These are phyloP conservation scores for Endogone sp. DNA, from an alignment of 192 early-diverging fungal genomes.

Conservation along the genomic window DNA sequence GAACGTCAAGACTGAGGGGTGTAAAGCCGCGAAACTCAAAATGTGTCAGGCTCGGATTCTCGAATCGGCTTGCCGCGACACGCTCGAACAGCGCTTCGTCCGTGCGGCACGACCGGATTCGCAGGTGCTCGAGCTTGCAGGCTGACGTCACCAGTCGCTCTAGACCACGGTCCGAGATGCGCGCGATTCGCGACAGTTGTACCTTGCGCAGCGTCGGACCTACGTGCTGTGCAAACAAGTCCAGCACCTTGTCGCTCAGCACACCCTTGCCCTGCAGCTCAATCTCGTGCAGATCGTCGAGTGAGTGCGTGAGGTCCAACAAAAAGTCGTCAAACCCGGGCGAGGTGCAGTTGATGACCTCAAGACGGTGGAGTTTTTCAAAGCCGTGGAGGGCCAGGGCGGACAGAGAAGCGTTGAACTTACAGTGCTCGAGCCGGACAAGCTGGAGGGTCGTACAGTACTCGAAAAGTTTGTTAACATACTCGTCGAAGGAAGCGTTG, in stretches of 20 bases:
- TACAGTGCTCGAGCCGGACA: not conserved
- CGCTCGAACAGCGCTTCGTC: not conserved
- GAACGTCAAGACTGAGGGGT: not conserved
- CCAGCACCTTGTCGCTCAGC: not conserved
- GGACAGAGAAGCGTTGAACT: not conserved
- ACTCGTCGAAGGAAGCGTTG: not conserved
- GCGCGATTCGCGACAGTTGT: not conserved
- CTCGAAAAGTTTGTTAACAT: not conserved
- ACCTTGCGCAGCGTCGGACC: not conserved
- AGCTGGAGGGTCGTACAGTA: not conserved
- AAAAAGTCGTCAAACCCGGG: not conserved
- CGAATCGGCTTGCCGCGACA: not conserved
- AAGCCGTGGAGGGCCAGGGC: not conserved
- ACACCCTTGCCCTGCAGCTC: not conserved
- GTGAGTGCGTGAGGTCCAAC: not conserved
- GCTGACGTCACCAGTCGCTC: not conserved
- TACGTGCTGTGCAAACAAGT: not conserved
- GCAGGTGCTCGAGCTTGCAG: not conserved
- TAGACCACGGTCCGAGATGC: not conserved
- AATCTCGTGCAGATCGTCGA: not conserved
- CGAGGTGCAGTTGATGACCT: not conserved
- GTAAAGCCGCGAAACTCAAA: not conserved
- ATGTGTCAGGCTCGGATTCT: not conserved
- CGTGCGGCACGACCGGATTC: not conserved
- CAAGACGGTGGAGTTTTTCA: not conserved